Evolutionary conservation across 768 basidiomycete species (phyloP).

Genomic region (Suillus plorans): DNA sequence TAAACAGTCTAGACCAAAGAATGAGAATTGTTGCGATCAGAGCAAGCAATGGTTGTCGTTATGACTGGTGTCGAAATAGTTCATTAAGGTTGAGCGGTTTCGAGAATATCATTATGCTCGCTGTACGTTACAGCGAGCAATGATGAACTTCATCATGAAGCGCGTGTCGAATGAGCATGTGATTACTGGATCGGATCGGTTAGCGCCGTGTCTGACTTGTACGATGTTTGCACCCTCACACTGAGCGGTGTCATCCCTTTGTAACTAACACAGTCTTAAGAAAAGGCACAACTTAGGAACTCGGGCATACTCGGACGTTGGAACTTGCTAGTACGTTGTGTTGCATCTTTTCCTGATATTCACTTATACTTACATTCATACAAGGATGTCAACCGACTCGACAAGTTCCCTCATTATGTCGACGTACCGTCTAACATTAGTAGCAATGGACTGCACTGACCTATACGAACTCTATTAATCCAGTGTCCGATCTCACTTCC

Average conservation of each 20-base stretch:
- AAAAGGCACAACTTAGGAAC: too few species aligned
- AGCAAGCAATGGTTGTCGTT: constrained; percentile 36
- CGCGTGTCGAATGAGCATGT: background rate
- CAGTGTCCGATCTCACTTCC: too few species aligned
- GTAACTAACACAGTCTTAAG: too few species aligned
- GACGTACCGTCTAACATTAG: too few species aligned
- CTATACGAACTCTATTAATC: too few species aligned
- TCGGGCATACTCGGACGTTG: background rate
- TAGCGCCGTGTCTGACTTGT: too few species aligned
- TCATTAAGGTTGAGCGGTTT: background rate
- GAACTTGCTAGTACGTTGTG: background rate
- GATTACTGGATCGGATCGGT: background rate
- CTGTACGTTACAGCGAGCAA: background rate
- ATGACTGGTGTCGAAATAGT: background rate
- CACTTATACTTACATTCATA: background rate
- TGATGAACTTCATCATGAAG: background rate
- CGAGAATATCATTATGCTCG: constrained; percentile 9
- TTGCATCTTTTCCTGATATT: background rate
- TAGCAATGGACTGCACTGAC: too few species aligned
- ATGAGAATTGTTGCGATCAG: constrained; percentile 48
- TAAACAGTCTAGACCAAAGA: constrained; percentile 43
- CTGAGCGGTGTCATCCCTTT: too few species aligned
- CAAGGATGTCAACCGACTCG: background rate
- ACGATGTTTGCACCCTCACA: too few species aligned
- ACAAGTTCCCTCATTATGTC: background rate